phyloP scores from a whole-genome alignment of 257 asterid genomes.

The Solanum gandarillasii region DNA sequence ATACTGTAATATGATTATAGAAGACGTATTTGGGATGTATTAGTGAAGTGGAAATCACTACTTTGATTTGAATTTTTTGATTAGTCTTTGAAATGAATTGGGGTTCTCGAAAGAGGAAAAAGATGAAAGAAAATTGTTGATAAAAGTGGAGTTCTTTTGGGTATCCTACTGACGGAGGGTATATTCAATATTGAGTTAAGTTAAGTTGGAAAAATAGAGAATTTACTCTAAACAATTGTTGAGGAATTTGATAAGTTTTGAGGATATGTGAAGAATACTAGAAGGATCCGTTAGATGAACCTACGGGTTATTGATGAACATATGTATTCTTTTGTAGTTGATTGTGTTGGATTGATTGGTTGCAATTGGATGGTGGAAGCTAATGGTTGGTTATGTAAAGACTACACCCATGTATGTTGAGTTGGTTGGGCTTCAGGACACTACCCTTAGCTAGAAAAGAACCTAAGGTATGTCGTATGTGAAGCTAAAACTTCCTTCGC shows the following conservation, averaged over 20 bases:
- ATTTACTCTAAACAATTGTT: neutral
- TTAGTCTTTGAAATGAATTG: neutral
- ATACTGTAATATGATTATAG: too few species aligned
- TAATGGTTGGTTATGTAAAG: neutral
- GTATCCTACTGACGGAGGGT: neutral
- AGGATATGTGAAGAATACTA: neutral
- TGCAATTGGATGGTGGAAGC: neutral
- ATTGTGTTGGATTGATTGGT: neutral
- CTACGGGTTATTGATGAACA: neutral
- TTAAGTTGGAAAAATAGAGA: neutral
- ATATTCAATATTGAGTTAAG: neutral
- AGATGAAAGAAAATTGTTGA: neutral
- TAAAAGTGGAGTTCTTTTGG: neutral
- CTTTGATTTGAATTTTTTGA: too few species aligned
- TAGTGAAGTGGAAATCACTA: neutral
- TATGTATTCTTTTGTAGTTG: neutral
- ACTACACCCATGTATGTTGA: neutral
- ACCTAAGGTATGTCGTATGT: neutral
- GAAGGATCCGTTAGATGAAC: neutral
- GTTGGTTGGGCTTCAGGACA: neutral
- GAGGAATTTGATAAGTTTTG: neutral
- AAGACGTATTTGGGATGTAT: neutral
- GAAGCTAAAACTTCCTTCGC: neutral
- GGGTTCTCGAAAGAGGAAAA: neutral
- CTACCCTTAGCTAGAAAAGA: neutral